These are phyloP conservation scores for Syzygium aqueum DNA, from an alignment of 345 rosid species.

Conservation along the genomic window DNA sequence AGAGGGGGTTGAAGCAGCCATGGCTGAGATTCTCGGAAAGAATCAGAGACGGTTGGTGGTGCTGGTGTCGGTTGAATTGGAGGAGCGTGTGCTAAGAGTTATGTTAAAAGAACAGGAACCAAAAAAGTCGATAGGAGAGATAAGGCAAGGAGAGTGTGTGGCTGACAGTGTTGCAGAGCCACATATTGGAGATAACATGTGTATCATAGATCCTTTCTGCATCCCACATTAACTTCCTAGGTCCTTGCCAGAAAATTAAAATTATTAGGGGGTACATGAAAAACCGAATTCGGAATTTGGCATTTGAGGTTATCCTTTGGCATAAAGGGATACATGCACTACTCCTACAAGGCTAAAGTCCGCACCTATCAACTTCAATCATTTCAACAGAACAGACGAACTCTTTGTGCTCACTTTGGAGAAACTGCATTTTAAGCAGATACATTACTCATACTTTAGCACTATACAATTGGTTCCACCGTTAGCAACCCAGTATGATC, in stretches of 20 bases:
- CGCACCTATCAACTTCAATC: neutral
- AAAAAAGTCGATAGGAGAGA: neutral
- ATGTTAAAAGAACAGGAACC: neutral
- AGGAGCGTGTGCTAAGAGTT: neutral
- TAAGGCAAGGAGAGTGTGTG: neutral
- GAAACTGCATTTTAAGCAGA: neutral
- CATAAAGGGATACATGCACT: neutral
- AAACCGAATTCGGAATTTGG: neutral
- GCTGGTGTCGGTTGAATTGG: neutral
- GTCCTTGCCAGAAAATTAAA: neutral
- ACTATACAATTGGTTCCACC: neutral
- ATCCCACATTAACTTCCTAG: neutral
- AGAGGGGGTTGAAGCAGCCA: conserved; percentile 74
- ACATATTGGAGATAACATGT: neutral
- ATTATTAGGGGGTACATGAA: neutral
- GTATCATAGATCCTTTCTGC: neutral
- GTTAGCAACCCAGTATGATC: neutral
- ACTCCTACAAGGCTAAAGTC: neutral
- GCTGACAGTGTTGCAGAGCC: neutral
- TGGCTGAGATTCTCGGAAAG: conserved; percentile 9
- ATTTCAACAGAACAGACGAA: neutral
- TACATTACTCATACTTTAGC: neutral
- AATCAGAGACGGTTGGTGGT: neutral
- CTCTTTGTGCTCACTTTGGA: neutral
- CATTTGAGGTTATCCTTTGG: neutral